These are phyloP conservation scores for Tetrahymena thermophila DNA, from an alignment of 73 alveolate genomes.

Conservation along the genomic window DNA sequence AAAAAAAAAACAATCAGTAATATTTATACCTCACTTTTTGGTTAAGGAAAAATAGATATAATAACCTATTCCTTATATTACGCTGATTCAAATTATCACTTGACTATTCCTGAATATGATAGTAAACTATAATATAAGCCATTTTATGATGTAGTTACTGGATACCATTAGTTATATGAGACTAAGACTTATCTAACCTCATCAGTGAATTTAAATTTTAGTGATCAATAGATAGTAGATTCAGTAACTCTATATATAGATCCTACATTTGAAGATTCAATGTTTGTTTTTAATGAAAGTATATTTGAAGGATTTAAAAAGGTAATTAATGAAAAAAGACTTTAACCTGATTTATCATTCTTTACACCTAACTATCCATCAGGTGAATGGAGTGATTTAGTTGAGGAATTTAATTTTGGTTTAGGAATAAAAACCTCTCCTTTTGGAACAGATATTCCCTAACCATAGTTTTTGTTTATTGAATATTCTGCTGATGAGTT, in stretches of 20 bases:
- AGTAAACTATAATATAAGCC: too few species aligned
- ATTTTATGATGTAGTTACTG: background rate
- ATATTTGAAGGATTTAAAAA: background rate
- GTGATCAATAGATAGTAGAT: background rate
- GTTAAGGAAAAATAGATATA: background rate
- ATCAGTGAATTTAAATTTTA: too few species aligned
- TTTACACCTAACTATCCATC: background rate
- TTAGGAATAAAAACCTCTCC: too few species aligned
- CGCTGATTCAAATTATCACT: background rate
- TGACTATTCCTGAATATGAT: background rate
- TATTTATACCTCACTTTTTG: background rate
- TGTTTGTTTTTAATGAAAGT: background rate
- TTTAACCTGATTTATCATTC: background rate
- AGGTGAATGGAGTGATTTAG: background rate
- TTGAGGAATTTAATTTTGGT: too few species aligned
- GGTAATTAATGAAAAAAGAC: background rate
- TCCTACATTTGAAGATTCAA: background rate
- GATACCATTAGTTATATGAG: background rate
- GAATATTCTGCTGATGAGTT: background rate
- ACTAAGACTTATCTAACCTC: too few species aligned
- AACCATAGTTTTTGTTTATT: background rate
- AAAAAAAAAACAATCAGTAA: background rate
- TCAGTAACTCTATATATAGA: background rate
- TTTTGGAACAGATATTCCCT: background rate
- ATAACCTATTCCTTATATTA: background rate